phyloP scores from a whole-genome alignment of 2,329 filamentous ascomycete genomes.

The Aplosporella prunicola region DNA sequence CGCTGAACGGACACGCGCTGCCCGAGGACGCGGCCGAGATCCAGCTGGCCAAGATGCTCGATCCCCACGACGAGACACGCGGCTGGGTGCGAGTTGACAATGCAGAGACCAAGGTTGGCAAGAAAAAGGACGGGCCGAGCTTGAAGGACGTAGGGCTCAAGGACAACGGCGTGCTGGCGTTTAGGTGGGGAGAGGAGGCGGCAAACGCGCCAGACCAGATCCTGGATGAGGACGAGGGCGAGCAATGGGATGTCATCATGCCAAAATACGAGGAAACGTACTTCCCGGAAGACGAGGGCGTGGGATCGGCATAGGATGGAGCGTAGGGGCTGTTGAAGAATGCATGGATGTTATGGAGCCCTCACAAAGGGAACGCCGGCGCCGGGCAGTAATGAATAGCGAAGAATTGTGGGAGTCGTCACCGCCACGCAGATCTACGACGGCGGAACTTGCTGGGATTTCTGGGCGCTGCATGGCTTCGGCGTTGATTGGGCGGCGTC shows the following conservation, averaged over 20 bases:
- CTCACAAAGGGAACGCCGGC: too few species aligned
- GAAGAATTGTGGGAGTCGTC: too few species aligned
- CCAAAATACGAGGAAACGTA: constrained; percentile 29
- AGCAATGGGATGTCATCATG: constrained; percentile 26
- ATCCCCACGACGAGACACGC: constrained; percentile 29
- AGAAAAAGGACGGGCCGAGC: constrained; percentile 21
- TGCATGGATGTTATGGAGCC: too few species aligned
- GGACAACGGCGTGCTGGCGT: constrained; percentile 28
- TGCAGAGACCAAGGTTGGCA: too few species aligned
- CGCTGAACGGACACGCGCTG: constrained; percentile 26
- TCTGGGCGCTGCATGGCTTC: too few species aligned
- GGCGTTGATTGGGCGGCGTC: too few species aligned
- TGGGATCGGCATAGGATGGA: too few species aligned
- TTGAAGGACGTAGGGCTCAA: constrained; percentile 27
- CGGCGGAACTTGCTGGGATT: too few species aligned
- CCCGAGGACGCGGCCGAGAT: constrained; percentile 32
- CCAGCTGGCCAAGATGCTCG: constrained; percentile 31
- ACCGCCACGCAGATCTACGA: too few species aligned
- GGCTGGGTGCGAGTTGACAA: too few species aligned
- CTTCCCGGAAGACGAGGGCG: constrained; percentile 17
- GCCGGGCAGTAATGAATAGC: too few species aligned
- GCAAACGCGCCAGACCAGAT: constrained; percentile 13
- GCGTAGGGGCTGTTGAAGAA: too few species aligned
- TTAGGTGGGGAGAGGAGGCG: constrained; percentile 20
- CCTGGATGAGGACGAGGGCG: constrained; percentile 9